Evolutionary conservation across 805 yeast genomes (phyloP).

Genomic region (Myxozyma neotropica): DNA sequence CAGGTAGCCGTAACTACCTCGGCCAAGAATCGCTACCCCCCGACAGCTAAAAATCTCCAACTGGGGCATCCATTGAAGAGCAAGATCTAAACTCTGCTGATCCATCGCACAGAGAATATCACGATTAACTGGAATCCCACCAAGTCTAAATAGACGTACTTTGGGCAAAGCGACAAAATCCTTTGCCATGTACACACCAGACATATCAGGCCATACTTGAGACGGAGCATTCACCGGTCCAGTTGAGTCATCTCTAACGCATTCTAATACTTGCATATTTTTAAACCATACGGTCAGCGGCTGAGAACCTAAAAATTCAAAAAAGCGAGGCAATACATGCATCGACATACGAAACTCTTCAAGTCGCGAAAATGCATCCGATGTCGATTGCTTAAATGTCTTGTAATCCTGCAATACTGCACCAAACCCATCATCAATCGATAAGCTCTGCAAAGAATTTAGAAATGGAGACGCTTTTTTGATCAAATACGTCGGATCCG

Average conservation of each 20-base stretch:
- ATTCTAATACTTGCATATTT: slow-evolving; percentile 12
- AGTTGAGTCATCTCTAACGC: background rate
- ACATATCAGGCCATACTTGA: slow-evolving; percentile 29
- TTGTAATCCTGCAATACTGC: slow-evolving; percentile 3
- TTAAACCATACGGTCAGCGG: slow-evolving; percentile 14
- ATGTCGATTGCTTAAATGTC: background rate
- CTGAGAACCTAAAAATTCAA: slow-evolving; percentile 11
- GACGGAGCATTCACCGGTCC: background rate
- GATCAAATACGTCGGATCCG: slow-evolving; percentile 18
- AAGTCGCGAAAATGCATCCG: slow-evolving; percentile 5
- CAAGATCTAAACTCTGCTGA: slow-evolving; percentile 27
- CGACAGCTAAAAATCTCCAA: slow-evolving; percentile 15
- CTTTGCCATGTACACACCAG: background rate
- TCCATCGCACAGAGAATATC: slow-evolving; percentile 9
- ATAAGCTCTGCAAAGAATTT: background rate
- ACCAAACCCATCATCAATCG: slow-evolving; percentile 22
- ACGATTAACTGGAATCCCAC: slow-evolving; percentile 9
- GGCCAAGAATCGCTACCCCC: slow-evolving; percentile 21
- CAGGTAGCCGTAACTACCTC: slow-evolving; percentile 23
- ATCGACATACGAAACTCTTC: slow-evolving; percentile 18
- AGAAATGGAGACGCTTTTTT: slow-evolving; percentile 9
- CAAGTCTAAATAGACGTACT: slow-evolving; percentile 9
- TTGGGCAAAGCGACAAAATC: slow-evolving; percentile 18
- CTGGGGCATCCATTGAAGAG: slow-evolving; percentile 28
- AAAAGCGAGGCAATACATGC: slow-evolving; percentile 15